phyloP scores from a whole-genome alignment of 2,329 filamentous ascomycete species.

The Pestalotiopsis sp. region DNA sequence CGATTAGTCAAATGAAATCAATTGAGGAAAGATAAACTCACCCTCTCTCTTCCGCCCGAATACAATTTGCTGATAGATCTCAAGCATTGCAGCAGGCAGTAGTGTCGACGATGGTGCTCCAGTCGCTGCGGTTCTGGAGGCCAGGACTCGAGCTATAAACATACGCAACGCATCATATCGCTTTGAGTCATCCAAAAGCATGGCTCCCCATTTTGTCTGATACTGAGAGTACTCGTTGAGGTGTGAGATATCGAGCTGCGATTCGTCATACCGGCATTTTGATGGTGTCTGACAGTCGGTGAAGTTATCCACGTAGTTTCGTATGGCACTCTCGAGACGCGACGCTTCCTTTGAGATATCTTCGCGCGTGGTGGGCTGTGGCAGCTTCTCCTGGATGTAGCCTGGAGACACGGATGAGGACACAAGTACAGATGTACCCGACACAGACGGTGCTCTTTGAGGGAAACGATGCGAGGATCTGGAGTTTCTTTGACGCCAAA shows the following conservation, averaged over 20 bases:
- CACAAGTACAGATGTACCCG: not conserved
- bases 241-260: not conserved
- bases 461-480: not conserved
- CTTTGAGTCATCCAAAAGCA: not conserved
- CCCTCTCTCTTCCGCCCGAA: not conserved
- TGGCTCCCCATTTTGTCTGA: not conserved
- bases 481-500: not conserved
- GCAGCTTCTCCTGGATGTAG: not conserved
- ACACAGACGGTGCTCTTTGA: not conserved
- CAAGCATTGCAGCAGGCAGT: not conserved
- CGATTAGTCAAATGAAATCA: no score
- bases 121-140: not conserved
- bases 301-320: not conserved
- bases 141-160: not conserved
- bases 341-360: not conserved
- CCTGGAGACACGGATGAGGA: not conserved
- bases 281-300: not conserved
- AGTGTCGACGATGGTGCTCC: not conserved
- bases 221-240: not conserved
- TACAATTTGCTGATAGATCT: not conserved
- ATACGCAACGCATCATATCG: not conserved
- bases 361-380: not conserved
- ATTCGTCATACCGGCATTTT: not conserved
- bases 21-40: no score
- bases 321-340: not conserved